phyloP scores from a whole-genome alignment of 352 stramenopile species.

The Phytophthora vignae region DNA sequence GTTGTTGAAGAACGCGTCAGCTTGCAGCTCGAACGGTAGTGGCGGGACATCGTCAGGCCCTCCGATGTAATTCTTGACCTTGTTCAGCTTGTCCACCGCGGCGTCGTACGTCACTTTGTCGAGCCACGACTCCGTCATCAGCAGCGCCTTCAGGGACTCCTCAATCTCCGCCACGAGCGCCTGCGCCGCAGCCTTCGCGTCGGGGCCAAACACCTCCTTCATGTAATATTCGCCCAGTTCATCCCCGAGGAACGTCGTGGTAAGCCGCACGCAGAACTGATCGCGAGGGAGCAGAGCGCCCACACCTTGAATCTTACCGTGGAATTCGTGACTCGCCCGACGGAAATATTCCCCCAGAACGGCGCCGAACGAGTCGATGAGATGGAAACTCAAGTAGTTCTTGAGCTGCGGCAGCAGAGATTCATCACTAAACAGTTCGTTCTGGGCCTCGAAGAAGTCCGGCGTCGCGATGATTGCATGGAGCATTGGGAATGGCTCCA shows the following conservation, averaged over 20 bases:
- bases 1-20: slow-evolving; percentile 66
- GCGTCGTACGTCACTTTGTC: slow-evolving; percentile 81
- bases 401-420: slow-evolving; percentile 51
- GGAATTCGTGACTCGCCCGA: slow-evolving; percentile 55
- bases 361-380: slow-evolving; percentile 55
- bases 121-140: slow-evolving; percentile 91
- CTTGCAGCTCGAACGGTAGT: slow-evolving; percentile 64
- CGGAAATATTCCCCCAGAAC: slow-evolving; percentile 66
- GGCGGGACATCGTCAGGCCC: slow-evolving; percentile 51
- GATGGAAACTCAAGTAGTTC: slow-evolving; percentile 71
- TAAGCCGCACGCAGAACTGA: slow-evolving; percentile 75
- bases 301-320: slow-evolving; percentile 47
- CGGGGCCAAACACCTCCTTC: slow-evolving; percentile 84
- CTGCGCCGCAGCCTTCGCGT: slow-evolving; percentile 78
- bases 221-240: slow-evolving; percentile 92
- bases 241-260: slow-evolving; percentile 85
- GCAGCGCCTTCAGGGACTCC: slow-evolving; percentile 72
- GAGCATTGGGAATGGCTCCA: slow-evolving; percentile 44
- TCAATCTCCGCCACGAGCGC: slow-evolving; percentile 89
- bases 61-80: slow-evolving; percentile 88
- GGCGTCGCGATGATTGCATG: slow-evolving; percentile 61
- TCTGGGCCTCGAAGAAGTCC: slow-evolving; percentile 58
- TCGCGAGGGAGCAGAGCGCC: slow-evolving; percentile 41
- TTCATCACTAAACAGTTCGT: slow-evolving; percentile 48
- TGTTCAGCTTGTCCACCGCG: slow-evolving; percentile 89